These are phyloP conservation scores for Babesia sp. DNA, from an alignment of 169 alveolate species.

Conservation along the genomic window DNA sequence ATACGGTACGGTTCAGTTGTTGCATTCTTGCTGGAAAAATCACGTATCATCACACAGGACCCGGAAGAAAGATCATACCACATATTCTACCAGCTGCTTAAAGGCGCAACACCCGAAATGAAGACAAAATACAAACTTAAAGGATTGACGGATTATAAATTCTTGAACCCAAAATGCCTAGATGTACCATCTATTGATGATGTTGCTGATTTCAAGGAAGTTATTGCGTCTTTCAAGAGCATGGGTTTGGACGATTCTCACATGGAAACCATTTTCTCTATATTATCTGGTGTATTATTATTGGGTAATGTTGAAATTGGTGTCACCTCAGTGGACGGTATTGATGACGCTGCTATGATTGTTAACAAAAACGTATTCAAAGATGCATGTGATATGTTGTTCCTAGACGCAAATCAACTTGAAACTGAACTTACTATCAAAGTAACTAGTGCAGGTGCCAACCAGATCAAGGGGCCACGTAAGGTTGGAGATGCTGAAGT, in stretches of 20 bases:
- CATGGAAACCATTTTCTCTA: conserved; percentile 82
- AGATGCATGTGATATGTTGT: conserved; percentile 83
- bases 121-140: conserved; percentile 75
- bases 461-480: conserved; percentile 85
- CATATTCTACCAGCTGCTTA: conserved; percentile 92
- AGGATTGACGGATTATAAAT: conserved; percentile 73
- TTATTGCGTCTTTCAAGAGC: conserved; percentile 86
- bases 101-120: conserved; percentile 86
- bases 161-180: conserved; percentile 84
- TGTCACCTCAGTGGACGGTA: conserved; percentile 84
- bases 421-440: conserved; percentile 79
- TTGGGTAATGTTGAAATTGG: conserved; percentile 94
- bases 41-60: conserved; percentile 93
- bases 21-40: conserved; percentile 93
- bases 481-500: conserved; percentile 83
- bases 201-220: conserved; percentile 88
- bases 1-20: conserved; percentile 88
- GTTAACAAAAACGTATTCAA: conserved; percentile 69
- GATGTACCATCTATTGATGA: conserved; percentile 93
- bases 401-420: conserved; percentile 74
- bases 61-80: conserved; percentile 94
- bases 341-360: conserved; percentile 85
- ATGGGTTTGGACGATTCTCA: conserved; percentile 88
- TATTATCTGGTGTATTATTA: conserved; percentile 89
- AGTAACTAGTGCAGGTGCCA: conserved; percentile 81